These are phyloP conservation scores for Tuber aestivum DNA, from an alignment of 495 filamentous ascomycete genomes.

Conservation along the genomic window DNA sequence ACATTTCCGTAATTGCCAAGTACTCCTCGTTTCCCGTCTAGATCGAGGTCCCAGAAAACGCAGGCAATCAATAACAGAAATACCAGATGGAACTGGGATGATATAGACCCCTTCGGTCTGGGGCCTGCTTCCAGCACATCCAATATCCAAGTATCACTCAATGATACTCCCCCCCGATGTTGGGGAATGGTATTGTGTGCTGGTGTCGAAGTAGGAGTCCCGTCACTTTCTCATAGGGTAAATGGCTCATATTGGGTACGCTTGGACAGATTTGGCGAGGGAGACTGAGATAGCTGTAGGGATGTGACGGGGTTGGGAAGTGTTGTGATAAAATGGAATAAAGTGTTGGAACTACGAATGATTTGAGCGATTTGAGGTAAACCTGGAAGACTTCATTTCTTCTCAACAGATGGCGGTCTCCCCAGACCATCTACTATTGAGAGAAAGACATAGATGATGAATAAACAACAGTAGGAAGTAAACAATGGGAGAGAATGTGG, in stretches of 20 bases:
- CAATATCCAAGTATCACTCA: constrained; percentile 71
- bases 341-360: too few relatives aligned
- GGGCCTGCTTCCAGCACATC: constrained; percentile 66
- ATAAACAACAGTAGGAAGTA: too few relatives aligned
- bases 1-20: constrained; percentile 72
- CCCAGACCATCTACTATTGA: too few relatives aligned
- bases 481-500: too few relatives aligned
- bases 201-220: constrained; percentile 70
- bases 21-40: constrained; percentile 73
- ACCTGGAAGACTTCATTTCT: too few relatives aligned
- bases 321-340: too few relatives aligned
- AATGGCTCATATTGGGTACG: constrained; percentile 68
- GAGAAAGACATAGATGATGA: too few relatives aligned
- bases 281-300: constrained; percentile 70
- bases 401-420: too few relatives aligned
- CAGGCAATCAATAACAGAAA: background rate
- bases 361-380: too few relatives aligned
- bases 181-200: constrained; percentile 61
- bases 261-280: constrained; percentile 59
- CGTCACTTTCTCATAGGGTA: constrained; percentile 82
- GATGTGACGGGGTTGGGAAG: constrained; percentile 50
- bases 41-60: constrained; percentile 58
- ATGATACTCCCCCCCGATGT: constrained; percentile 67
- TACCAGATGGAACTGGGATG: background rate
- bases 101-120: constrained; percentile 50